Base-by-base conservation (phyloP, 129 eudicot genomes). In the Lonicera japonica region DNA sequence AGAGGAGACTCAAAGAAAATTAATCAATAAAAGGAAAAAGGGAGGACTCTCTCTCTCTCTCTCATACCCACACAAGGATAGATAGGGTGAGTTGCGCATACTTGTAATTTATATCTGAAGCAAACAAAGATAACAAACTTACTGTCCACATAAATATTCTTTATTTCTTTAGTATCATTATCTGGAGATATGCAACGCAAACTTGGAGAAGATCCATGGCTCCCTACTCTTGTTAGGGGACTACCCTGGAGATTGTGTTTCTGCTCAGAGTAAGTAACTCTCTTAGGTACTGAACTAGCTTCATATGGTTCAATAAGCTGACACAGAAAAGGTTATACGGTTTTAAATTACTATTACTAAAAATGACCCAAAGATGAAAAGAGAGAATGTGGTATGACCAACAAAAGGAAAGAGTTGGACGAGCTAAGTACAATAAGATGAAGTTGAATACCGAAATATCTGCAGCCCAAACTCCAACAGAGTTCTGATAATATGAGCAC, bases 131-230 rank as follows among this genome's bases (percentile, higher is more conserved):
- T 21, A 29, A 79, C 38, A 47, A 43, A 87, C 97, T 90, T 84
- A 91, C 97, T 62, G 79, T 91, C 97, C 16, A 91, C 88, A 65
- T 91, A 87, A 64, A 91, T 91, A 69, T 86, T 91, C 86, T 91
- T 91, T 61, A 90, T 86, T 43, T 86, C 95, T 71, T 81, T 81
- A 46, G 83, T 60, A 23, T 90, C 95, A 52, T 70, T 40, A 70
- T 81, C 94, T 43, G 88, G 75, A 38, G 83, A 73, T 29, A 52
- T 45, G 58, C 74, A 24, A 55, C 68, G 74, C 57, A 60, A 17
- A 63, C 71, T 75, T 47, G 79, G 68, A 73, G 77, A 66, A 38
- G 95, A 76, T 68, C 66, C 57, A 54, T 63, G 77, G 72, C 77
- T 29, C 6, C 36, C 83, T 47, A 64, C 79, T 73, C 69, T 83